Conservation (phyloP, 2,329 filamentous ascomycete species). For the Didymella exigua region DNA sequence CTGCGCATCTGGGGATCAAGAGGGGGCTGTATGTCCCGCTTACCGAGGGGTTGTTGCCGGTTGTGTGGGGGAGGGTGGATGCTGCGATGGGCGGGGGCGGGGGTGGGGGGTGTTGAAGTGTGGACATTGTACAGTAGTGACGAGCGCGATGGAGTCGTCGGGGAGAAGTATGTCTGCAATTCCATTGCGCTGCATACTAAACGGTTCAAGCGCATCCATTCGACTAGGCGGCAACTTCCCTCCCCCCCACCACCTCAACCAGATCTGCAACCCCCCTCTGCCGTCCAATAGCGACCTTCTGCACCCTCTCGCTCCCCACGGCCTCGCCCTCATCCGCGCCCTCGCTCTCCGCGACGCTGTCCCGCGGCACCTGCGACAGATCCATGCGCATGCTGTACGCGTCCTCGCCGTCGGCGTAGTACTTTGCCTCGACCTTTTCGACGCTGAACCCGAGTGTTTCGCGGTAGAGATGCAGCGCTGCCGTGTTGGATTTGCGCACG, state of each 20-base stretch:
- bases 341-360: slow-evolving; percentile 51
- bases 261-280: slow-evolving; percentile 78
- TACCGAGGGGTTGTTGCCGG: slow-evolving; percentile 25
- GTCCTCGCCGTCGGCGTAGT: slow-evolving; percentile 98
- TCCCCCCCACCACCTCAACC: slow-evolving; percentile 76
- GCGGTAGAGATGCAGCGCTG: slow-evolving; percentile 89
- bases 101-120: not conserved
- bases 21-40: slow-evolving; percentile 34
- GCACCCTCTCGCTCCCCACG: slow-evolving; percentile 52
- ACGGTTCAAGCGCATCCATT: no score
- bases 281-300: slow-evolving; percentile 81
- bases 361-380: slow-evolving; percentile 64
- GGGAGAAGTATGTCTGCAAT: no score
- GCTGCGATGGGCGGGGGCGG: slow-evolving; percentile 18
- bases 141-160: no score
- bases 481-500: slow-evolving; percentile 91
- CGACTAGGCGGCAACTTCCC: slow-evolving; percentile 52
- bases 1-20: slow-evolving; percentile 33
- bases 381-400: slow-evolving; percentile 94
- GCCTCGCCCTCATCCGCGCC: slow-evolving; percentile 49
- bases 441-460: slow-evolving; percentile 55
- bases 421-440: slow-evolving; percentile 72
- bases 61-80: slow-evolving; percentile 26
- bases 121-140: no score
- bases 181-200: no score